phyloP scores from a whole-genome alignment of 371 early-diverging fungal species.

The Saksenaea oblongispora region DNA sequence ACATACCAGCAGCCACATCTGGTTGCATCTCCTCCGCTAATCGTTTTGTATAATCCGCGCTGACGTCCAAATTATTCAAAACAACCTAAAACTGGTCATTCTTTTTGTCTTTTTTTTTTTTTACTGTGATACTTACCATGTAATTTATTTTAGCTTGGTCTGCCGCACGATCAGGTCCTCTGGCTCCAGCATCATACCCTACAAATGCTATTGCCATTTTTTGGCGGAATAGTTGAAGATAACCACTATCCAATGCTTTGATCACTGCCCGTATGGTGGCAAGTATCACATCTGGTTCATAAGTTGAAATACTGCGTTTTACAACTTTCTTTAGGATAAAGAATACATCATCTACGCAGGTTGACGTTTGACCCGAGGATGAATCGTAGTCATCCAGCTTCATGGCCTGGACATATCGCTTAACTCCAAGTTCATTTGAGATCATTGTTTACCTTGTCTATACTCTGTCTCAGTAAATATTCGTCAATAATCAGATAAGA shows the following conservation, averaged over 20 bases:
- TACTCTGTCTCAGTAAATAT: slow-evolving; percentile 67
- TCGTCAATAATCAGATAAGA: slow-evolving; percentile 76
- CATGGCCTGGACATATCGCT: slow-evolving; percentile 43
- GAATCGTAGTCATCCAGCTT: slow-evolving; percentile 58
- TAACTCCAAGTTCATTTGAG: neutral
- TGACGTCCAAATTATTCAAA: slow-evolving; percentile 84
- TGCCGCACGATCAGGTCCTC: slow-evolving; percentile 20
- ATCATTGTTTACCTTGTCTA: slow-evolving; percentile 65
- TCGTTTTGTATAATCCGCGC: slow-evolving; percentile 72
- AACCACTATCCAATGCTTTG: slow-evolving; percentile 67
- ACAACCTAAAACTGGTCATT: slow-evolving; percentile 42
- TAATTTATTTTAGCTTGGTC: slow-evolving; percentile 60
- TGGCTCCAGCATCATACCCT: slow-evolving; percentile 38
- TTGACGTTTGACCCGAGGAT: slow-evolving; percentile 59
- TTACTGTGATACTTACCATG: slow-evolving; percentile 47
- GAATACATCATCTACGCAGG: slow-evolving; percentile 91
- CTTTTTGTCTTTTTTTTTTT: too few species aligned
- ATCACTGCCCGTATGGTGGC: slow-evolving; percentile 64
- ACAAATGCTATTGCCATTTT: slow-evolving; percentile 60
- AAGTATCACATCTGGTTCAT: slow-evolving; percentile 65
- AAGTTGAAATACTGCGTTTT: slow-evolving; percentile 71
- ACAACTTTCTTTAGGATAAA: slow-evolving; percentile 83
- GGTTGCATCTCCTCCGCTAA: slow-evolving; percentile 65
- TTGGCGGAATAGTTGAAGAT: slow-evolving; percentile 63
- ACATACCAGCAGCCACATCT: slow-evolving; percentile 49